Evolutionary conservation across 2,329 filamentous ascomycete genomes (phyloP).

Genomic region (Pseudogymnoascus sp.): DNA sequence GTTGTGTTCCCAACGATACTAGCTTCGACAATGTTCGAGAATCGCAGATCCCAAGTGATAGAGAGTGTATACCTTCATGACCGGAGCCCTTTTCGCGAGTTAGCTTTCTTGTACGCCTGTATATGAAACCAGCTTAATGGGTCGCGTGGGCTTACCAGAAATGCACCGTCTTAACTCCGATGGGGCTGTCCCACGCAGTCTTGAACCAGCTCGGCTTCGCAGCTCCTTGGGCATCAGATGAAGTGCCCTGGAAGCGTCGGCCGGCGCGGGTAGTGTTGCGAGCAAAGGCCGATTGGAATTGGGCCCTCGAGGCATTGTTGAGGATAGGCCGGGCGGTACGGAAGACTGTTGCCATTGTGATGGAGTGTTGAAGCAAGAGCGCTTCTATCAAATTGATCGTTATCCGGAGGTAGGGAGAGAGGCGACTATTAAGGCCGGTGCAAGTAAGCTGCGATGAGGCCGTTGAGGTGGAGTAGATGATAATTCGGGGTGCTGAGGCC

Average conservation of each 20-base stretch:
- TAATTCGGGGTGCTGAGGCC: conserved; percentile 4
- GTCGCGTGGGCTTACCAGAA: conserved; percentile 63
- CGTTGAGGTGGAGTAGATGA: neutral
- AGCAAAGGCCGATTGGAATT: conserved; percentile 40
- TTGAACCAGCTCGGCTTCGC: conserved; percentile 53
- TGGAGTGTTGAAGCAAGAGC: conserved; percentile 1
- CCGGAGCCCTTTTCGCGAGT: conserved; percentile 60
- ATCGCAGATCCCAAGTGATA: neutral
- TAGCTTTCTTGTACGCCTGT: conserved; percentile 12
- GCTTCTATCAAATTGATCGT: conserved; percentile 3
- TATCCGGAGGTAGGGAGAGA: neutral
- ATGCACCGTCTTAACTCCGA: conserved; percentile 88
- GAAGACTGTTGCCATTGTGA: conserved; percentile 34
- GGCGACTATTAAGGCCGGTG: neutral
- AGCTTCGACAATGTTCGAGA: neutral
- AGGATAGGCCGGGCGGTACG: conserved; percentile 47
- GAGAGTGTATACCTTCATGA: conserved; percentile 63
- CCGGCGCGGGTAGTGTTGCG: conserved; percentile 25
- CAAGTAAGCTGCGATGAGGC: neutral
- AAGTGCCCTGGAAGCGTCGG: conserved; percentile 65
- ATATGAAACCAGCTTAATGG: neutral
- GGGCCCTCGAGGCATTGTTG: conserved; percentile 45
- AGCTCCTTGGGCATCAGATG: conserved; percentile 38
- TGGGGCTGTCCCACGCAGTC: conserved; percentile 74
- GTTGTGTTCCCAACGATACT: conserved; percentile 2